These are phyloP conservation scores for Kodamaea sp. DNA, from an alignment of 1,139 yeast genomes.

Conservation along the genomic window DNA sequence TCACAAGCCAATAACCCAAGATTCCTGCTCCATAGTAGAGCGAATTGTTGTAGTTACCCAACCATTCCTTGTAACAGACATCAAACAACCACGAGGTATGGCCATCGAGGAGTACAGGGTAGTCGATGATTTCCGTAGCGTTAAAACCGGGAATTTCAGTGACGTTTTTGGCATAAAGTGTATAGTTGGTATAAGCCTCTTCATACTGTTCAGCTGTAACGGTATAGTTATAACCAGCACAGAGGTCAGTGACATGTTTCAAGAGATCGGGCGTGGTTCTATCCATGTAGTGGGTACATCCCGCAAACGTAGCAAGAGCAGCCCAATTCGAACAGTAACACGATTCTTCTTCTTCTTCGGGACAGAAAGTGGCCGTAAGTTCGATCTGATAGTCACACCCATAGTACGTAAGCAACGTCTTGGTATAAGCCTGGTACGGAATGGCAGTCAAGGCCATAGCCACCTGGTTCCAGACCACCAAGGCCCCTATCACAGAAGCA, in stretches of 20 bases:
- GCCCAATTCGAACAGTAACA: constrained; percentile 4
- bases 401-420: constrained; percentile 8
- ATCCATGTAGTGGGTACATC: constrained; percentile 1
- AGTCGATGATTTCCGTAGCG: constrained; percentile 17
- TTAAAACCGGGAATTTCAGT: constrained; percentile 27
- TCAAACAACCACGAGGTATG: constrained; percentile 15
- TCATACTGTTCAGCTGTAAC: constrained; percentile 19
- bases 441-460: no score
- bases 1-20: constrained; percentile 49
- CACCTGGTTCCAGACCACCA: no score
- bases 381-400: constrained; percentile 21
- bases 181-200: constrained; percentile 19
- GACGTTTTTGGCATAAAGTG: constrained; percentile 19
- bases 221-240: constrained; percentile 8
- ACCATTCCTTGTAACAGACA: constrained; percentile 27
- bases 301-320: constrained; percentile 6
- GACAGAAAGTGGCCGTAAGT: constrained; percentile 26
- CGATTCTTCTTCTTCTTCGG: not conserved
- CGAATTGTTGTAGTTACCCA: constrained; percentile 38
- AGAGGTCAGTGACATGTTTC: not conserved
- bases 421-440: constrained; percentile 7
- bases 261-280: not conserved
- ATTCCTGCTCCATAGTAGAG: constrained; percentile 49
- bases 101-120: constrained; percentile 25
- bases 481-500: no score